Conservation (phyloP, 495 filamentous ascomycete genomes). For the Aspergillus incahuasiensis region DNA sequence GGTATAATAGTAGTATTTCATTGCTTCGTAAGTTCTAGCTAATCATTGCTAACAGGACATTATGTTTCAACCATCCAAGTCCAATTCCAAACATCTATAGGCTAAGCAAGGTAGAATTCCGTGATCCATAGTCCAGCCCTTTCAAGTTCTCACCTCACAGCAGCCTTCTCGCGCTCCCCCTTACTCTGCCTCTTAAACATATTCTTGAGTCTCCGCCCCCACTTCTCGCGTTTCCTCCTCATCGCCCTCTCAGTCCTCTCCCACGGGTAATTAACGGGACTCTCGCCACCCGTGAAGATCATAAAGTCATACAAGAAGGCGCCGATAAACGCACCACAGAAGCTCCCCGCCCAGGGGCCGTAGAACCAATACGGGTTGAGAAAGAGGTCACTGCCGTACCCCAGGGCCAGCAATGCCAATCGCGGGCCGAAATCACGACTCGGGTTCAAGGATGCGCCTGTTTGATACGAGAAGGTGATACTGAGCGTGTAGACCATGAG, state of each 20-base stretch:
- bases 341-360: slow-evolving; percentile 44
- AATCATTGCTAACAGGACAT: too few relatives aligned
- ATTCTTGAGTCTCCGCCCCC: slow-evolving; percentile 22
- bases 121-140: too few relatives aligned
- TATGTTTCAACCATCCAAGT: too few relatives aligned
- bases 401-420: slow-evolving; percentile 35
- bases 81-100: too few relatives aligned
- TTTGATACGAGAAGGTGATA: slow-evolving; percentile 45
- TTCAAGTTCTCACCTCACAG: too few relatives aligned
- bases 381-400: slow-evolving; percentile 40
- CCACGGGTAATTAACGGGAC: slow-evolving; percentile 47
- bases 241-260: slow-evolving; percentile 33
- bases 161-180: background rate
- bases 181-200: slow-evolving; percentile 13
- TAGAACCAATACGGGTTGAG: slow-evolving; percentile 48
- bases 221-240: slow-evolving; percentile 32
- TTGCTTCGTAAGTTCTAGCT: too few relatives aligned
- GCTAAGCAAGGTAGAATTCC: too few relatives aligned
- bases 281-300: slow-evolving; percentile 50
- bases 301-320: slow-evolving; percentile 50
- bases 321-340: slow-evolving; percentile 42
- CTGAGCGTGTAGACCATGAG: slow-evolving; percentile 39
- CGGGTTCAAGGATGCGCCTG: slow-evolving; percentile 46
- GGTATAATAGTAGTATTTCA: too few relatives aligned
- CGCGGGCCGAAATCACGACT: slow-evolving; percentile 51